phyloP scores from a whole-genome alignment of 805 yeast species.

The Metschnikowia matae region DNA sequence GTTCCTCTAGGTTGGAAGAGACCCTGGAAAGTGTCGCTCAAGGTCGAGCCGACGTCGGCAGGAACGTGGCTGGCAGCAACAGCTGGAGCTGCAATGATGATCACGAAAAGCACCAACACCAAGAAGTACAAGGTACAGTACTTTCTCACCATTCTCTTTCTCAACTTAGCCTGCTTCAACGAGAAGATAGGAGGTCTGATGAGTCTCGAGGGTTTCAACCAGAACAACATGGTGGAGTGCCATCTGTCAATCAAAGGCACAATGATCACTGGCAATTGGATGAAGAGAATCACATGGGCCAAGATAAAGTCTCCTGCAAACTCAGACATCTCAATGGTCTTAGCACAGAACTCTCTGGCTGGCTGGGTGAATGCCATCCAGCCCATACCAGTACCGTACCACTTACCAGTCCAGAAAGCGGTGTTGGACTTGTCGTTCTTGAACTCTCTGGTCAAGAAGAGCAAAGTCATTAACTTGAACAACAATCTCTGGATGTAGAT shows the following conservation, averaged over 20 bases:
- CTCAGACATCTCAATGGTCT: constrained; percentile 88
- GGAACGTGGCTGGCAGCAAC: constrained; percentile 62
- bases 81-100: constrained; percentile 87
- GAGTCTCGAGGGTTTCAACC: constrained; percentile 96
- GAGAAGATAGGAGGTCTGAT: constrained; percentile 98
- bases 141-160: constrained; percentile 96
- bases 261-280: constrained; percentile 81
- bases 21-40: constrained; percentile 50
- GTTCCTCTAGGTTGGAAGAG: constrained; percentile 86
- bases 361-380: constrained; percentile 95
- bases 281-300: constrained; percentile 84
- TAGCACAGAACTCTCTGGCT: constrained; percentile 89
- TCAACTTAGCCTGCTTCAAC: constrained; percentile 89
- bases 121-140: constrained; percentile 78
- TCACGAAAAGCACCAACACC: constrained; percentile 66
- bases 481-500: constrained; percentile 83
- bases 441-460: constrained; percentile 88
- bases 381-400: constrained; percentile 95
- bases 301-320: constrained; percentile 95
- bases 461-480: constrained; percentile 77
- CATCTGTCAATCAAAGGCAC: constrained; percentile 91
- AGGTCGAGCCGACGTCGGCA: constrained; percentile 27
- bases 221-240: constrained; percentile 97
- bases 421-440: constrained; percentile 92
- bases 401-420: constrained; percentile 99